These are phyloP conservation scores for Xylaria sp. DNA, from an alignment of 2,329 filamentous ascomycete species.

Conservation along the genomic window DNA sequence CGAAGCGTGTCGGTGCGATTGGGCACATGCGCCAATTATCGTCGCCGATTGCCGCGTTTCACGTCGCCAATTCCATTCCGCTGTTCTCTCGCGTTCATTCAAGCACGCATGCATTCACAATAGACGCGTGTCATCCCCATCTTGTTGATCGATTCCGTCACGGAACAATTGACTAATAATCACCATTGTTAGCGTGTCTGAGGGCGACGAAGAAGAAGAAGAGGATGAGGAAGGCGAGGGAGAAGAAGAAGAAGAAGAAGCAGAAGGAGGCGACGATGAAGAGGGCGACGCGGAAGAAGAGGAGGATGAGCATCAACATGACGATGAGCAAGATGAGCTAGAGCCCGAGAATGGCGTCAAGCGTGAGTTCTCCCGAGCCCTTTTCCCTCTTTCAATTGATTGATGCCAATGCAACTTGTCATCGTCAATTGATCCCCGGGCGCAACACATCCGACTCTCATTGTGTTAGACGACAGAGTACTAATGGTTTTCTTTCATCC, in stretches of 20 bases:
- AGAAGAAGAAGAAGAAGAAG: constrained; percentile 28
- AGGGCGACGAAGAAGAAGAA: constrained; percentile 31
- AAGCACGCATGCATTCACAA: neutral
- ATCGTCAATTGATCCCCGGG: neutral
- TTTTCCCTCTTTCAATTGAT: neutral
- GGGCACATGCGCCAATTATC: constrained; percentile 21
- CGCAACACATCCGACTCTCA: neutral
- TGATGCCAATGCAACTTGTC: neutral
- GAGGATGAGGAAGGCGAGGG: constrained; percentile 30
- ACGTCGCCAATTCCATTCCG: neutral
- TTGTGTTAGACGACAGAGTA: neutral
- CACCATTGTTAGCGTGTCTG: constrained; percentile 26
- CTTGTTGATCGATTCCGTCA: neutral
- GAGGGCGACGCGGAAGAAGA: constrained; percentile 31
- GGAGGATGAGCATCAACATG: constrained; percentile 31
- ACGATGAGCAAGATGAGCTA: constrained; percentile 28
- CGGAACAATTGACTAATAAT: constrained; percentile 5
- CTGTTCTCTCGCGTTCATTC: neutral
- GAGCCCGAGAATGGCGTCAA: constrained; percentile 31
- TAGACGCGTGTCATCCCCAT: neutral
- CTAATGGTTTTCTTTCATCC: constrained; percentile 12
- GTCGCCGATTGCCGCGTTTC: constrained; percentile 2
- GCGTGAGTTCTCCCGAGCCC: constrained; percentile 22
- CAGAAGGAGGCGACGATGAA: constrained; percentile 32
- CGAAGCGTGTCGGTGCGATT: neutral